Base-by-base conservation (phyloP, 2,329 filamentous ascomycete species). In the Reticulascus tulasneorum region DNA sequence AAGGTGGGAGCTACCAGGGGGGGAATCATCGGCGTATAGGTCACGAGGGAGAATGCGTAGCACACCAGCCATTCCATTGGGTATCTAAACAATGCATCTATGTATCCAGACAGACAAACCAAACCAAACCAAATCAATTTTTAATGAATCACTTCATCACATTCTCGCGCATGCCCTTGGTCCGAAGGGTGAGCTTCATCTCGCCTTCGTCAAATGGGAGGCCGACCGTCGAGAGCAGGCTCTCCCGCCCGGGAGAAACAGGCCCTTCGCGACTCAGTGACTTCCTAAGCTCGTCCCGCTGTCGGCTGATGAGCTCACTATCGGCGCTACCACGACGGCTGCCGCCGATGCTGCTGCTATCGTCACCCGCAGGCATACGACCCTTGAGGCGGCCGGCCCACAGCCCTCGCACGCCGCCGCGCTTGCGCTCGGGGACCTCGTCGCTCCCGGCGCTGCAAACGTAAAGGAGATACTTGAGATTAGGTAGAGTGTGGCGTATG, bases 391-490 rank as follows among this genome's bases (percentile, higher is more conserved):
- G 58, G 0, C 74, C 73, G 0, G 65, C 65, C 63, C 75, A 73
- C 3, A 83, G 54, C 0, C 78, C 79, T 19, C 77, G 62, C 0
- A 83, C 71, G 9, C 78, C 79, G 10, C 79, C 79, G 25, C 67
- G 67, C 45, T 79, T 82, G 24, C 79, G 65, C 50, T 75, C 74
- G 0, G 79, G 79, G 3, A 82, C 58, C 38, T 82, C 74, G 19
- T 76, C 73, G 2, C 58, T 82, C 0, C 89, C 89, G 0, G 89
- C 87, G 21, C 86, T 93, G 47, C 89, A 84, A 3, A 97, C 83
- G 50, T 94, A 95, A 3, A 97, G 67, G 12, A 97, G 67, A 50
- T 95, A 96, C 58, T 95, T 94, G 9, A 98, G 68, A 54, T 98
- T 98, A 2, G 91, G 89, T 7, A 97, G 66, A 0, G 91, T 94